phyloP scores from a whole-genome alignment of 208 protist genomes.

The Leishmania braziliensis region DNA sequence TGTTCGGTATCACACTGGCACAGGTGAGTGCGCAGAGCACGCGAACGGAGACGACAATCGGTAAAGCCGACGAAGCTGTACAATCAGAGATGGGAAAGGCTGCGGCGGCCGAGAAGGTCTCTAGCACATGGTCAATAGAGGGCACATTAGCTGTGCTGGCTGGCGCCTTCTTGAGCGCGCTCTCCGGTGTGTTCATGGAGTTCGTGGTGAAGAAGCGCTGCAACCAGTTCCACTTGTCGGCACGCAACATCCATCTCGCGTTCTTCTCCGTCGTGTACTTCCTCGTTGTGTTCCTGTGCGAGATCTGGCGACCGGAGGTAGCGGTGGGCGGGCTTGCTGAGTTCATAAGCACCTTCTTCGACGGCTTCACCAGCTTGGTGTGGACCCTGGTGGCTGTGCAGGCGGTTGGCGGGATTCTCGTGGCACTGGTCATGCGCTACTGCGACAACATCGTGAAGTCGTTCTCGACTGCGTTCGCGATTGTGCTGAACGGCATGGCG shows the following conservation, averaged over 20 bases:
- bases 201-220: slow-evolving; percentile 58
- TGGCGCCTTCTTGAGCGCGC: slow-evolving; percentile 43
- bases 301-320: not conserved
- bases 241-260: slow-evolving; percentile 47
- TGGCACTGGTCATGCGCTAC: slow-evolving; percentile 71
- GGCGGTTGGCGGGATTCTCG: slow-evolving; percentile 55
- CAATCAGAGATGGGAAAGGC: not conserved
- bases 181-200: slow-evolving; percentile 66
- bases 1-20: slow-evolving; percentile 39
- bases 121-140: slow-evolving; percentile 25
- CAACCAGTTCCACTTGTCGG: slow-evolving; percentile 16
- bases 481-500: slow-evolving; percentile 45
- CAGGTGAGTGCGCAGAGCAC: slow-evolving; percentile 36
- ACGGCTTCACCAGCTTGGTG: slow-evolving; percentile 53
- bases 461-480: slow-evolving; percentile 57
- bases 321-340: not conserved
- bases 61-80: not conserved
- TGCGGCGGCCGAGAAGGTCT: not conserved
- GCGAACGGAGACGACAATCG: slow-evolving; percentile 14
- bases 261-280: slow-evolving; percentile 48
- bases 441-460: slow-evolving; percentile 79
- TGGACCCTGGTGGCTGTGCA: slow-evolving; percentile 64
- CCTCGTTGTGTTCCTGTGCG: slow-evolving; percentile 4
- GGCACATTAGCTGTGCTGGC: slow-evolving; percentile 40
- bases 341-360: slow-evolving; percentile 41